A percentile compares a stretch with the other conserved stretches of the same genome.
Conservation (phyloP, 2,329 filamentous ascomycete species). For the Cercospora citrullina region DNA sequence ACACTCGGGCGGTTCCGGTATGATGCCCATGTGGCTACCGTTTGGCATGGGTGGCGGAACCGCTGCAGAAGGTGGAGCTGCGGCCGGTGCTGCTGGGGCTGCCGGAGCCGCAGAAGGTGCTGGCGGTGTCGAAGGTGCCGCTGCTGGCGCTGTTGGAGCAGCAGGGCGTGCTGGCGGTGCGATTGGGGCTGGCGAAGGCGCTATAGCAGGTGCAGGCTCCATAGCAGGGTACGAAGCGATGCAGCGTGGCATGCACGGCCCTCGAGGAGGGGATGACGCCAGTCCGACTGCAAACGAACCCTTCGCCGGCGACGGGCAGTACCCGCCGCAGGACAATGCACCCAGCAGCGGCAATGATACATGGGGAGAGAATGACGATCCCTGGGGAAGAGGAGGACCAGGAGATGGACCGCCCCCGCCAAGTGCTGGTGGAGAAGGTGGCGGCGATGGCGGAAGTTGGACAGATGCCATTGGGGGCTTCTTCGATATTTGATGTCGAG, state of each 20-base stretch:
- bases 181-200: conserved; percentile 44
- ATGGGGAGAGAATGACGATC: conserved; percentile 35
- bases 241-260: conserved; percentile 51
- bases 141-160: conserved; percentile 38
- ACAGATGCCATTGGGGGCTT: conserved; percentile 25
- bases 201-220: conserved; percentile 54
- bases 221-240: conserved; percentile 66
- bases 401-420: conserved; percentile 37
- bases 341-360: conserved; percentile 27
- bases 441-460: conserved; percentile 23
- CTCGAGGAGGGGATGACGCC: conserved; percentile 33
- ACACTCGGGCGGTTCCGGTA: conserved; percentile 53
- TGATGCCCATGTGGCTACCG: conserved; percentile 57
- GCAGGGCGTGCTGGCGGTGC: conserved; percentile 37
- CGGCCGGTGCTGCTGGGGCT: conserved; percentile 37
- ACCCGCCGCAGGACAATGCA: conserved; percentile 20
- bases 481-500: conserved; percentile 18
- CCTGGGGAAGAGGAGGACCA: conserved; percentile 39
- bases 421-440: conserved; percentile 35
- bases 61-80: conserved; percentile 40
- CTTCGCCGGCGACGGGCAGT: conserved; percentile 20
- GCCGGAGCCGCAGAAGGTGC: conserved; percentile 39
- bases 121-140: conserved; percentile 39
- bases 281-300: conserved; percentile 38
- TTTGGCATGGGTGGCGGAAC: conserved; percentile 34